Conservation (phyloP, 2,329 filamentous ascomycete species). For the Coleophoma crateriformis region DNA sequence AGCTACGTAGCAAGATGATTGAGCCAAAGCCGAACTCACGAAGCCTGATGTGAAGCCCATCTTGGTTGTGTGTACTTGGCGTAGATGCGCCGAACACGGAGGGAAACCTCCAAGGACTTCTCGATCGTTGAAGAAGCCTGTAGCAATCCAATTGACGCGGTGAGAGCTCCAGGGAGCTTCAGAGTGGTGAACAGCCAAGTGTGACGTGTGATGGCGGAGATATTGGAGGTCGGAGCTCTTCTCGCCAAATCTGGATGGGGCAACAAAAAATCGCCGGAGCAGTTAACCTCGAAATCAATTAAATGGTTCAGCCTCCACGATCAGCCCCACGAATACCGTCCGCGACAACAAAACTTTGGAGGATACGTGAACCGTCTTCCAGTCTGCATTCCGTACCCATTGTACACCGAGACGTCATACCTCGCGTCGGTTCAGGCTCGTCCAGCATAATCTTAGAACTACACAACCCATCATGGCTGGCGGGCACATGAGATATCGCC, state of each 20-base stretch:
- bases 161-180: conserved; percentile 14
- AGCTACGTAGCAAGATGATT: conserved; percentile 5
- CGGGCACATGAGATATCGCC: conserved; percentile 80
- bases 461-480: conserved; percentile 63
- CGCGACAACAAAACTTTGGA: neutral
- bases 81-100: conserved; percentile 11
- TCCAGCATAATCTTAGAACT: no score
- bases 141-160: conserved; percentile 6
- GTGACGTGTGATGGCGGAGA: conserved; percentile 1
- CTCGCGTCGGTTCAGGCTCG: no score
- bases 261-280: conserved; percentile 5
- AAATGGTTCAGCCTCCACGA: neutral
- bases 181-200: conserved; percentile 3
- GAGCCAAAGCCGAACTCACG: conserved; percentile 42
- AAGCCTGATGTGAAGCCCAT: conserved; percentile 76
- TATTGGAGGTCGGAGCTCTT: neutral
- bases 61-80: conserved; percentile 8
- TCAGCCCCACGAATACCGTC: neutral
- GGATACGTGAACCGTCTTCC: no score
- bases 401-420: no score
- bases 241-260: conserved; percentile 12
- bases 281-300: neutral
- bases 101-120: neutral
- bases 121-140: neutral
- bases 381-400: no score